phyloP scores from a whole-genome alignment of 495 filamentous ascomycete species.

The Lasiosphaeris hirsuta region DNA sequence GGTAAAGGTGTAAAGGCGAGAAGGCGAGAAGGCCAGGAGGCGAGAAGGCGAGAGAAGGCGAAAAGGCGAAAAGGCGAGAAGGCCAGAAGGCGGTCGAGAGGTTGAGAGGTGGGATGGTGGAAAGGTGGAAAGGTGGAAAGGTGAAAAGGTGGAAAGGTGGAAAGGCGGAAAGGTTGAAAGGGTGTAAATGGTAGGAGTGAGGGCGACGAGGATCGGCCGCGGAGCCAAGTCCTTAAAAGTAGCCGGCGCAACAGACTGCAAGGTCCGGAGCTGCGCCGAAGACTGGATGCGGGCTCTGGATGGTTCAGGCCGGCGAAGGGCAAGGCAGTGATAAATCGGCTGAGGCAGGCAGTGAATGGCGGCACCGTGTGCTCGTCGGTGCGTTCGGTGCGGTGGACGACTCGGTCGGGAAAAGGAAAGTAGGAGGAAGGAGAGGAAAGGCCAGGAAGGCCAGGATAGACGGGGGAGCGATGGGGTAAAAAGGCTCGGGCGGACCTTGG shows the following conservation, averaged over 20 bases:
- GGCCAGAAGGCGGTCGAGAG: too few relatives aligned
- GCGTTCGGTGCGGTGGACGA: constrained; percentile 10
- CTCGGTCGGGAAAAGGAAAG: constrained; percentile 12
- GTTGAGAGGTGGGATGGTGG: too few relatives aligned
- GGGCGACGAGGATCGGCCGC: constrained; percentile 6
- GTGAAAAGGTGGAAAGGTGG: too few relatives aligned
- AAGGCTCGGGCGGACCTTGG: constrained; percentile 30
- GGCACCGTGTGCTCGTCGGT: constrained; percentile 5
- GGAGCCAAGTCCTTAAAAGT: constrained; percentile 12
- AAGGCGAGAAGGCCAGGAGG: too few relatives aligned
- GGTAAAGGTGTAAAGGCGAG: too few relatives aligned
- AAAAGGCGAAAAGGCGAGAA: too few relatives aligned
- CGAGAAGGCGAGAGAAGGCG: too few relatives aligned
- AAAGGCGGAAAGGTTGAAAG: too few relatives aligned
- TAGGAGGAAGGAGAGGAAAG: constrained; percentile 15
- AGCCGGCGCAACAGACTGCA: constrained; percentile 13
- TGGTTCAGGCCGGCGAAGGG: neutral
- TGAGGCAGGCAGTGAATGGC: neutral
- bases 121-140: too few relatives aligned
- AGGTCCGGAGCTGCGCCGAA: constrained; percentile 26
- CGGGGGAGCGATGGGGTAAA: constrained; percentile 34
- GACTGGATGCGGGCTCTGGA: neutral
- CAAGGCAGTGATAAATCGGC: neutral
- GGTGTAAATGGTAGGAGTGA: neutral
- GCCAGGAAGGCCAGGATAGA: constrained; percentile 22